Evolutionary conservation across 257 asterid genomes (phyloP), one percentile per base, ranked within the genome.

Genomic region (Jacaranda copaia): DNA sequence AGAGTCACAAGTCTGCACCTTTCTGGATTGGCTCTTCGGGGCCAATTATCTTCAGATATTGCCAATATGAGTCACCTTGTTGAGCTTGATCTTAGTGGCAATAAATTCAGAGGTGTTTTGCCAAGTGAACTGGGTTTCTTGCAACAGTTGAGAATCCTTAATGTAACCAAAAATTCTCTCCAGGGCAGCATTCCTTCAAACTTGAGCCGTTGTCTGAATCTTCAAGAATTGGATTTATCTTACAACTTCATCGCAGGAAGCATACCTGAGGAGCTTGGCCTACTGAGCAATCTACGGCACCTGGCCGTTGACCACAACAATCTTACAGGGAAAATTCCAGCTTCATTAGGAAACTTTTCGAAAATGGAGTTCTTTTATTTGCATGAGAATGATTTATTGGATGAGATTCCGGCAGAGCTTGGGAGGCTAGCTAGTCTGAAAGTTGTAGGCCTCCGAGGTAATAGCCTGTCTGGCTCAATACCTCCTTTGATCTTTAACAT

Each of bases 401-500:
- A 68, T 45, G 86, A 63, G 57, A 81, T 83, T 25, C 89, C 87
- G 42, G 68, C 9, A 51, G 85, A 76, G 45, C 9, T 86, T 5
- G 87, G 88, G 19, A 56, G 52, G 75, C 82, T 86, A 6, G 35
- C 35, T 11, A 72, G 74, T 39, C 53, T 86, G 39, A 43, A 8
- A 4, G 66, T 75, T 14, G 51, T 86, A n/a, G 72, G 70, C 5
- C 60, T 83, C 14, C 56, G 84, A 8, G 81, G 81, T 20, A 81
- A 81, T 51, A 65, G 8, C 10, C 73, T 78, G 25, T 73, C 81
- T 2, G 88, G 88, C 25, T 48, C 70, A 15, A 57, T 86, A 60
- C 88, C 88, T 62, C 71, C 74, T 16, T 71, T 84, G n/a, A 76
- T 86, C n/a, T 85, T 85, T 48, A 85, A 82, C 72, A 79, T 79